phyloP scores from a whole-genome alignment of 495 filamentous ascomycete genomes.

The Xylaria castorea region DNA sequence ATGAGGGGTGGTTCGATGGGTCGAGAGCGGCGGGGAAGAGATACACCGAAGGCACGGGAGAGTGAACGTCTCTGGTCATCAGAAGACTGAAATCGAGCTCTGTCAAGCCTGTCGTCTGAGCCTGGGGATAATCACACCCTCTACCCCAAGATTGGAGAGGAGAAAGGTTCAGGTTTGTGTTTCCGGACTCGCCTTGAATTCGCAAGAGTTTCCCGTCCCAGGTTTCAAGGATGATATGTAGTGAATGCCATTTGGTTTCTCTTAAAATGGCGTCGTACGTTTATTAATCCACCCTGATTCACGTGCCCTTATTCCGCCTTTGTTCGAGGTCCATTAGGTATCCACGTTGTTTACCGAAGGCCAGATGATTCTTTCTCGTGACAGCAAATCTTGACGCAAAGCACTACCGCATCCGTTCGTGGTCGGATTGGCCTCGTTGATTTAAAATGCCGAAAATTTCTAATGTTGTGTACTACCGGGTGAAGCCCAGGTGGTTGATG shows the following conservation, averaged over 20 bases:
- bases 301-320: not conserved
- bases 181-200: not conserved
- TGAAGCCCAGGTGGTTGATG: constrained; percentile 70
- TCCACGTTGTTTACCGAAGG: not conserved
- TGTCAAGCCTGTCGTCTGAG: not conserved
- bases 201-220: not conserved
- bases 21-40: not conserved
- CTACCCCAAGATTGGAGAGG: not conserved
- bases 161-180: not conserved
- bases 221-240: not conserved
- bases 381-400: not conserved
- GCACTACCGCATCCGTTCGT: not conserved
- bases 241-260: not conserved
- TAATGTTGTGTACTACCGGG: constrained; percentile 57
- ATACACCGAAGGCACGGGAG: not conserved
- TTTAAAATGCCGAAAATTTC: constrained; percentile 23
- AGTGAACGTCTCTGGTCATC: not conserved
- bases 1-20: constrained; percentile 8
- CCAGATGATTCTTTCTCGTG: not conserved
- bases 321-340: not conserved
- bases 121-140: not conserved
- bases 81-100: not conserved
- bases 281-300: not conserved
- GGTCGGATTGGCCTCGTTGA: not conserved
- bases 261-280: not conserved